Conservation (phyloP, 495 filamentous ascomycete genomes). For the Lophiostoma macrostomum region DNA sequence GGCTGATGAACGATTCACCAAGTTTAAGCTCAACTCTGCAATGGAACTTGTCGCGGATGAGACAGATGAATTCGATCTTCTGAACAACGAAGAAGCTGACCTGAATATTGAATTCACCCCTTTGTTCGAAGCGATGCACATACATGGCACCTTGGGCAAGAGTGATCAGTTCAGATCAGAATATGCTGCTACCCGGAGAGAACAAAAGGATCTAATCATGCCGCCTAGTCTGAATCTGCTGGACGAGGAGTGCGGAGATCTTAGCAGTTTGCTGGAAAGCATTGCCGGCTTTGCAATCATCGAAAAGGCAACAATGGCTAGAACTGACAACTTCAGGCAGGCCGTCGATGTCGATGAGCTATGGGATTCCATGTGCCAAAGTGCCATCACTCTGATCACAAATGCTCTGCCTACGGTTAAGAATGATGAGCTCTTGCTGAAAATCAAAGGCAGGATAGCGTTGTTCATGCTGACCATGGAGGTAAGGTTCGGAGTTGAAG, state of each 20-base stretch:
- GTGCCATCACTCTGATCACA: conserved; percentile 73
- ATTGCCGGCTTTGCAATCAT: conserved; percentile 97
- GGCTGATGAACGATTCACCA: conserved; percentile 63
- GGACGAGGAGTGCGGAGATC: conserved; percentile 67
- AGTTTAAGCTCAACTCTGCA: conserved; percentile 91
- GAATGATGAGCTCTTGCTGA: conserved; percentile 79
- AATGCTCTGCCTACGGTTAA: conserved; percentile 71
- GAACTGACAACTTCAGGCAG: conserved; percentile 76
- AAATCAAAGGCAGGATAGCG: conserved; percentile 87
- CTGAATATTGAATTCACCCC: conserved; percentile 92
- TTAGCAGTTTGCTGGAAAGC: conserved; percentile 84
- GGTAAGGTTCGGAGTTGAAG: conserved; percentile 43
- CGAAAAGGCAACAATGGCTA: conserved; percentile 88
- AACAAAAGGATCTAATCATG: conserved; percentile 86
- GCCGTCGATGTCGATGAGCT: conserved; percentile 88
- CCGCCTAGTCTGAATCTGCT: conserved; percentile 67
- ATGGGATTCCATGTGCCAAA: conserved; percentile 97
- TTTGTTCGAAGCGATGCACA: conserved; percentile 92
- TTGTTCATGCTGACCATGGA: conserved; percentile 98
- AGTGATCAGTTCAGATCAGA: conserved; percentile 85
- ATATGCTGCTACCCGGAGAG: conserved; percentile 83
- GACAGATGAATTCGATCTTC: conserved; percentile 86
- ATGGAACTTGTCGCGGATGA: conserved; percentile 95
- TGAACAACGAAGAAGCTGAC: conserved; percentile 77
- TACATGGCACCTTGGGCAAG: conserved; percentile 91